Evolutionary conservation across 2,329 filamentous ascomycete species (phyloP).

Genomic region (Colletotrichum limetticola): DNA sequence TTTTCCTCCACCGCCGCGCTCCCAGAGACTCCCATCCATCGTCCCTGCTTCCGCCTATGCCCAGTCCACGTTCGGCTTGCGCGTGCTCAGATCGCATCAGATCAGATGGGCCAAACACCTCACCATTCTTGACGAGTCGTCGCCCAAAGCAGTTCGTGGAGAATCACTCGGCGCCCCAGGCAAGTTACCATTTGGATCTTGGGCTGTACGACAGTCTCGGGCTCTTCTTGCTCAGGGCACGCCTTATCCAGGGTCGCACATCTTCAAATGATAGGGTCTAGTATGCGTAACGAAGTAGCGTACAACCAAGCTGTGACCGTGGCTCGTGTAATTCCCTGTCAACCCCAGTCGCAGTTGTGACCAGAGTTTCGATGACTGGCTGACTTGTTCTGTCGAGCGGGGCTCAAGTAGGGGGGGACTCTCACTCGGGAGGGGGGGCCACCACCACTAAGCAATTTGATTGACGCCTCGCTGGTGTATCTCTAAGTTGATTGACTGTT

Average conservation of each 20-base stretch:
- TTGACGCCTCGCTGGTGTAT: slow-evolving; percentile 2
- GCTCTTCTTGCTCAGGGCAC: neutral
- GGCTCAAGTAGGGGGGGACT: neutral
- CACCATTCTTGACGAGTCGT: neutral
- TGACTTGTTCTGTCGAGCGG: neutral
- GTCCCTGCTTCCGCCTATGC: neutral
- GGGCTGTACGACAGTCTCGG: neutral
- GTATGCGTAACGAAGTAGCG: neutral
- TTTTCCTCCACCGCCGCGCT: neutral
- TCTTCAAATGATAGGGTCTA: neutral
- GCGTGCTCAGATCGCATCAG: neutral
- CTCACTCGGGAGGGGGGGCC: no score
- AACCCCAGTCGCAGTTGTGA: slow-evolving; percentile 26
- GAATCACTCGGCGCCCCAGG: neutral
- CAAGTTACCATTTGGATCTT: neutral
- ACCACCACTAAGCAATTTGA: neutral
- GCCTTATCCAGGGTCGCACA: neutral
- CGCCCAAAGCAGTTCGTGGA: neutral
- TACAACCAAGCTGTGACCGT: slow-evolving; percentile 1
- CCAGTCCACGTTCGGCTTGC: neutral
- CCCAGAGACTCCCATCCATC: neutral
- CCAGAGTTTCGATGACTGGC: slow-evolving; percentile 9
- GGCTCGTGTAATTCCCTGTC: slow-evolving; percentile 9
- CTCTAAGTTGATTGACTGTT: slow-evolving; percentile 14
- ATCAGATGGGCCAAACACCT: neutral